Evolutionary conservation across 1,139 yeast species (phyloP).

Genomic region (Meyerozyma elateridarum): DNA sequence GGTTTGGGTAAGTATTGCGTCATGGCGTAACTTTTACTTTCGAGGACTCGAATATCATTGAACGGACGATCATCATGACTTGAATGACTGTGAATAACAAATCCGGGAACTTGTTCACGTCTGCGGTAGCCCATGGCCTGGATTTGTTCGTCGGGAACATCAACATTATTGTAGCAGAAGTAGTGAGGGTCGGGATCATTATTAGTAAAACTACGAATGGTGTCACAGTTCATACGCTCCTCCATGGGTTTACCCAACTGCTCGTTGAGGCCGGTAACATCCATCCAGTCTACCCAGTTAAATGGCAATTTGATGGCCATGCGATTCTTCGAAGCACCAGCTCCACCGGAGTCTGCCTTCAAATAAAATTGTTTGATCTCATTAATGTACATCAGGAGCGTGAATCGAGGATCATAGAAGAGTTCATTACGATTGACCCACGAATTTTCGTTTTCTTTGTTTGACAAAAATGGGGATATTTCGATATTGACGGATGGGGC

Average conservation of each 20-base stretch:
- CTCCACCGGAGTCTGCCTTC: conserved; percentile 1
- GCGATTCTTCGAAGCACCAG: conserved; percentile 15
- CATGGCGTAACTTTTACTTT: conserved; percentile 16
- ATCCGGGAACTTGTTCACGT: conserved; percentile 15
- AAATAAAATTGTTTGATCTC: conserved; percentile 8
- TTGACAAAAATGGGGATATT: conserved; percentile 13
- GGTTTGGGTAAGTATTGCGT: conserved; percentile 27
- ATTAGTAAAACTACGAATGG: conserved; percentile 13
- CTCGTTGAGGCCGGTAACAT: conserved; percentile 11
- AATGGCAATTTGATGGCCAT: conserved; percentile 12
- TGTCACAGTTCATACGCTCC: conserved; percentile 10
- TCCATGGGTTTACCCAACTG: conserved; percentile 9
- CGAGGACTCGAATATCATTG: conserved; percentile 13
- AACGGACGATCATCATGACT: conserved; percentile 13
- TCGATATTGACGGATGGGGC: conserved; percentile 7
- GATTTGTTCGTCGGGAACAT: conserved; percentile 8
- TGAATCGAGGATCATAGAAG: conserved; percentile 16
- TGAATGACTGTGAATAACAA: conserved; percentile 19
- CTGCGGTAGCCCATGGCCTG: conserved; percentile 11
- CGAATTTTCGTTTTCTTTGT: conserved; percentile 14
- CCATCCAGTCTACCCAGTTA: conserved; percentile 20
- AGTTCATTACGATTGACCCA: conserved; percentile 14
- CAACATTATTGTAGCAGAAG: conserved; percentile 12
- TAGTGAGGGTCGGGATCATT: conserved; percentile 14
- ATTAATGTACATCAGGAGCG: conserved; percentile 13